Percentiles rank a stretch among this genome's conserved stretches.
These are phyloP conservation scores for Leucocoprinus birnbaumii DNA, from an alignment of 768 basidiomycete genomes.

Conservation along the genomic window DNA sequence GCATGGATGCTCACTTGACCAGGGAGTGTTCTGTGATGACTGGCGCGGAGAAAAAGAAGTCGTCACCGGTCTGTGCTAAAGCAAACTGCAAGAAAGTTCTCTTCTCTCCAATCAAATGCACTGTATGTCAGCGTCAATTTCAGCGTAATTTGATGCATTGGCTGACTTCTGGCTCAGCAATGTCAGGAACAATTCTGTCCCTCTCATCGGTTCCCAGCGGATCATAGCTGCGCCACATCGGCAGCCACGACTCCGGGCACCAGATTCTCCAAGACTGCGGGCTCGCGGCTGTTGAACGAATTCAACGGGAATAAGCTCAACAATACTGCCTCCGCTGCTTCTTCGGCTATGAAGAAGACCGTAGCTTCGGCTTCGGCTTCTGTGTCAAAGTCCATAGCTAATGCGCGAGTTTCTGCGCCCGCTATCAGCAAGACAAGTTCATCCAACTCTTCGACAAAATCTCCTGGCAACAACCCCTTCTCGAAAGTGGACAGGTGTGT, in stretches of 20 bases:
- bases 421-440: slow-evolving; percentile 15
- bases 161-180: slow-evolving; percentile 36
- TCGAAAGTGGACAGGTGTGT: slow-evolving; percentile 68
- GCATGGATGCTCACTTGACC: slow-evolving; percentile 75
- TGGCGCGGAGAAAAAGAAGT: slow-evolving; percentile 44
- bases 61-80: slow-evolving; percentile 57
- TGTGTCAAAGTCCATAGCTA: slow-evolving; percentile 28
- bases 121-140: slow-evolving; percentile 47
- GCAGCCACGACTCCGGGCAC: slow-evolving; percentile 15
- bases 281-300: slow-evolving; percentile 26
- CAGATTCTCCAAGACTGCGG: slow-evolving; percentile 15
- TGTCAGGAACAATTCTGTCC: slow-evolving; percentile 76
- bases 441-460: slow-evolving; percentile 16
- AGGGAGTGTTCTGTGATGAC: slow-evolving; percentile 68
- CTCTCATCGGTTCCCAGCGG: slow-evolving; percentile 73
- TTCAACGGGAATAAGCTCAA: slow-evolving; percentile 39
- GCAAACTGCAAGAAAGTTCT: slow-evolving; percentile 70
- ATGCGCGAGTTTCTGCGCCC: slow-evolving; percentile 20
- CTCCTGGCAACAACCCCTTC: slow-evolving; percentile 29
- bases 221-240: slow-evolving; percentile 55
- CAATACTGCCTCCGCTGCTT: slow-evolving; percentile 31
- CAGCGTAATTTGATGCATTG: not conserved
- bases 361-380: slow-evolving; percentile 15
- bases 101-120: slow-evolving; percentile 71
- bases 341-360: slow-evolving; percentile 19